These are phyloP conservation scores for Calamus simplicifolius DNA, from an alignment of 176 grass and related monocot genomes.

Conservation along the genomic window DNA sequence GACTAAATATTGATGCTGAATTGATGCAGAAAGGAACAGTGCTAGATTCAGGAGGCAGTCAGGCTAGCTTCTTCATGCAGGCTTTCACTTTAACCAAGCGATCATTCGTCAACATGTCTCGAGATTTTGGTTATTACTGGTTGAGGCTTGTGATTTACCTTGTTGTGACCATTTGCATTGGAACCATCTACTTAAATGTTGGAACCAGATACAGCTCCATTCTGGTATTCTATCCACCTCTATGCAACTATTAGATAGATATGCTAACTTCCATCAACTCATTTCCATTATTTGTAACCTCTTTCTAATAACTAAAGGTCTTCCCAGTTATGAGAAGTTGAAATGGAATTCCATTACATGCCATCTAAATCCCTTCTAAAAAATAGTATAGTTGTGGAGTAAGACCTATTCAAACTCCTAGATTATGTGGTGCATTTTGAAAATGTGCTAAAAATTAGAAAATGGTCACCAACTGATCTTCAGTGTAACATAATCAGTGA, in stretches of 20 bases:
- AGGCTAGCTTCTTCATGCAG: conserved; percentile 90
- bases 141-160: conserved; percentile 91
- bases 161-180: conserved; percentile 93
- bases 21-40: conserved; percentile 81
- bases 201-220: conserved; percentile 88
- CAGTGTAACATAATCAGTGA: too few species aligned
- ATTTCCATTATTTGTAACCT: too few species aligned
- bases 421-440: too few species aligned
- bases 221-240: conserved; percentile 41
- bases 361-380: too few species aligned
- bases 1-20: not conserved
- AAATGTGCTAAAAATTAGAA: too few species aligned
- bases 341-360: too few species aligned
- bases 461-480: too few species aligned
- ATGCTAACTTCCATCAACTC: not conserved
- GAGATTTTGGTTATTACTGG: conserved; percentile 99
- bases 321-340: too few species aligned
- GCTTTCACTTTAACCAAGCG: conserved; percentile 54
- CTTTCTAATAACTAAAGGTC: too few species aligned
- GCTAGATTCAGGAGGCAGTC: conserved; percentile 78
- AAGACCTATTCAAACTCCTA: too few species aligned
- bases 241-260: not conserved
- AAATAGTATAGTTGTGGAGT: too few species aligned
- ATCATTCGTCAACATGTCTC: conserved; percentile 88
- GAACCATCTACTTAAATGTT: conserved; percentile 88